phyloP scores from a whole-genome alignment of 495 filamentous ascomycete species.

The Xylaria grammica region DNA sequence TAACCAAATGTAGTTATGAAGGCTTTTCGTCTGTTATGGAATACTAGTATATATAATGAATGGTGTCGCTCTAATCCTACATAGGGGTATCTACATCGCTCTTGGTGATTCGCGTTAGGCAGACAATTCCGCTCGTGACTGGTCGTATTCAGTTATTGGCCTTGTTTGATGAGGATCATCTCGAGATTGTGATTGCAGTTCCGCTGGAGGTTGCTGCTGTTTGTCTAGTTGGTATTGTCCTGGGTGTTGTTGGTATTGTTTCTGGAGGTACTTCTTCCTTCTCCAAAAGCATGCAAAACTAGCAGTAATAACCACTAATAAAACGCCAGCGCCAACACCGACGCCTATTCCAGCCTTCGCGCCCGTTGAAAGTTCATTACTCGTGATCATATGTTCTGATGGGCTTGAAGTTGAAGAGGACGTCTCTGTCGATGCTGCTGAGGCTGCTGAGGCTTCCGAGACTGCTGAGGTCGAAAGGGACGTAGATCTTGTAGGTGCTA shows the following conservation, averaged over 20 bases:
- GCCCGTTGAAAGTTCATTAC: neutral
- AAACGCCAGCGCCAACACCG: neutral
- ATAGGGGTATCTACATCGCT: too few relatives aligned
- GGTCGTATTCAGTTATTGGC: neutral
- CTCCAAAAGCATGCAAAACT: neutral
- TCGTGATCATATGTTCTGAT: neutral
- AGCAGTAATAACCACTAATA: neutral
- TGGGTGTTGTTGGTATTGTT: neutral
- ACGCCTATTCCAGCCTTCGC: constrained; percentile 1
- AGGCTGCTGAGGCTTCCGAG: neutral
- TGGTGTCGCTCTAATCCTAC: too few relatives aligned
- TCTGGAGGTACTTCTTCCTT: neutral
- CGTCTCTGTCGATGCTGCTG: neutral
- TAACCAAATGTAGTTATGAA: too few relatives aligned
- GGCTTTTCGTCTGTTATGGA: too few relatives aligned
- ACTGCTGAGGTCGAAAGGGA: neutral
- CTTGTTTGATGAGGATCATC: neutral
- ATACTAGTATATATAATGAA: too few relatives aligned
- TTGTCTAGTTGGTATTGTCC: neutral
- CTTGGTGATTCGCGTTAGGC: neutral
- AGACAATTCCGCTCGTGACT: neutral
- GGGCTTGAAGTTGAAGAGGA: neutral
- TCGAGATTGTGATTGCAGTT: neutral
- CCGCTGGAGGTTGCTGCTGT: too few relatives aligned
- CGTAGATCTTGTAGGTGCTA: neutral